Percentiles rank a stretch among this genome's conserved stretches.
phyloP scores from a whole-genome alignment of 1,139 yeast genomes.

The Scheffersomyces stambukii region DNA sequence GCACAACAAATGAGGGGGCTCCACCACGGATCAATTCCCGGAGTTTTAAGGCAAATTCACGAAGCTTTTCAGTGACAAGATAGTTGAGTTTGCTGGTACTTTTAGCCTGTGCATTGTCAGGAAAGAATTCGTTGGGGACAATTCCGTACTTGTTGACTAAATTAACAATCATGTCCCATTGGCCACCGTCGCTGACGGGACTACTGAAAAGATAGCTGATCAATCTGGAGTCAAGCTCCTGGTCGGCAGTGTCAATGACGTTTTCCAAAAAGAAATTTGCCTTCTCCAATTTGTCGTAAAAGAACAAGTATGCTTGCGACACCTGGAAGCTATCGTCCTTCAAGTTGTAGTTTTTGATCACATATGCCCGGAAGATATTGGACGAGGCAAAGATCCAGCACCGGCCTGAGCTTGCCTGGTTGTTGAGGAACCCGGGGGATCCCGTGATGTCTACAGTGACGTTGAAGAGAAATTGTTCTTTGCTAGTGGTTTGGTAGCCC shows the following conservation, averaged over 20 bases:
- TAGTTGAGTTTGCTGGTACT: slow-evolving; percentile 55
- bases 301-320: slow-evolving; percentile 49
- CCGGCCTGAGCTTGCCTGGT: slow-evolving; percentile 72
- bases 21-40: slow-evolving; percentile 40
- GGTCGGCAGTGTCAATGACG: slow-evolving; percentile 60
- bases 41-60: slow-evolving; percentile 70
- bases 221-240: slow-evolving; percentile 63
- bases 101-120: slow-evolving; percentile 67
- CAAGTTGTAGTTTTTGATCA: slow-evolving; percentile 60
- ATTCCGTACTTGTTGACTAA: slow-evolving; percentile 73
- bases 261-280: slow-evolving; percentile 76
- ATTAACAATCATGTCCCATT: slow-evolving; percentile 77
- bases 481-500: slow-evolving; percentile 13
- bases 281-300: slow-evolving; percentile 33
- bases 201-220: slow-evolving; percentile 57
- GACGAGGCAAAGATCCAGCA: slow-evolving; percentile 89
- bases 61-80: slow-evolving; percentile 59
- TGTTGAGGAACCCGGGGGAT: slow-evolving; percentile 55
- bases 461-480: slow-evolving; percentile 54
- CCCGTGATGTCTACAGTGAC: slow-evolving; percentile 61
- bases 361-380: slow-evolving; percentile 61
- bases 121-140: slow-evolving; percentile 68
- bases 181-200: slow-evolving; percentile 82
- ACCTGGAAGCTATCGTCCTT: slow-evolving; percentile 60
- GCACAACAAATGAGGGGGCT: slow-evolving; percentile 17